phyloP scores from a whole-genome alignment of 2,329 filamentous ascomycete genomes.

The Diplodia corticola region DNA sequence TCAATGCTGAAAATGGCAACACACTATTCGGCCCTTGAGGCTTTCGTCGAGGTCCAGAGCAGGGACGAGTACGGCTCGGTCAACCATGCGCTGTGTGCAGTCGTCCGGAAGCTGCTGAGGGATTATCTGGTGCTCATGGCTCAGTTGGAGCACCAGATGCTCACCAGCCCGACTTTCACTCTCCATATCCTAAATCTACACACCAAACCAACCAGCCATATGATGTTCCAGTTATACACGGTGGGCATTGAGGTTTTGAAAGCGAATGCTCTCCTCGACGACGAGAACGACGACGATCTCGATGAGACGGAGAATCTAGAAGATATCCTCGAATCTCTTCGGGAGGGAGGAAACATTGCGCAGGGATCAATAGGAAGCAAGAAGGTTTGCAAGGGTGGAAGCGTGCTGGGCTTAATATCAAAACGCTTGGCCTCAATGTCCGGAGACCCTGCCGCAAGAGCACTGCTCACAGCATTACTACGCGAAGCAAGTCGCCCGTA shows the following conservation, averaged over 20 bases:
- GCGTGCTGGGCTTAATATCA: conserved; percentile 85
- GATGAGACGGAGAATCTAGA: conserved; percentile 84
- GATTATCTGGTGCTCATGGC: conserved; percentile 93
- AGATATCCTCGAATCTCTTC: conserved; percentile 85
- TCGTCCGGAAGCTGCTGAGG: conserved; percentile 84
- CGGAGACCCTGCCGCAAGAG: conserved; percentile 84
- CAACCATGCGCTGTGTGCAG: conserved; percentile 94
- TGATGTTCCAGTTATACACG: conserved; percentile 86
- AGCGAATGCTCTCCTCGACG: conserved; percentile 83
- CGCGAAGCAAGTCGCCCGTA: conserved; percentile 90
- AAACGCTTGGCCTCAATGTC: conserved; percentile 85
- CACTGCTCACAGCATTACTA: conserved; percentile 76
- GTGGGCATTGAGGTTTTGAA: conserved; percentile 77
- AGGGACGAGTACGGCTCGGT: conserved; percentile 90
- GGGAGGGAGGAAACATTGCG: conserved; percentile 80
- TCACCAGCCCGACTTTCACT: conserved; percentile 87
- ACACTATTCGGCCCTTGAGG: conserved; percentile 86
- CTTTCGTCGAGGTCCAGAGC: conserved; percentile 93
- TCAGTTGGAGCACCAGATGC: conserved; percentile 88
- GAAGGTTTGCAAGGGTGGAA: conserved; percentile 95
- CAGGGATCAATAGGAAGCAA: conserved; percentile 79
- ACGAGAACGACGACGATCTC: conserved; percentile 63
- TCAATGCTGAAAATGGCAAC: conserved; percentile 94
- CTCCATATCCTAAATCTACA: conserved; percentile 91
- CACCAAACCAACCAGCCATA: conserved; percentile 84